Percentiles rank a stretch among this genome's conserved stretches.
Conservation (phyloP, 306 rosid species). For the Gastrolobium bilobum region DNA sequence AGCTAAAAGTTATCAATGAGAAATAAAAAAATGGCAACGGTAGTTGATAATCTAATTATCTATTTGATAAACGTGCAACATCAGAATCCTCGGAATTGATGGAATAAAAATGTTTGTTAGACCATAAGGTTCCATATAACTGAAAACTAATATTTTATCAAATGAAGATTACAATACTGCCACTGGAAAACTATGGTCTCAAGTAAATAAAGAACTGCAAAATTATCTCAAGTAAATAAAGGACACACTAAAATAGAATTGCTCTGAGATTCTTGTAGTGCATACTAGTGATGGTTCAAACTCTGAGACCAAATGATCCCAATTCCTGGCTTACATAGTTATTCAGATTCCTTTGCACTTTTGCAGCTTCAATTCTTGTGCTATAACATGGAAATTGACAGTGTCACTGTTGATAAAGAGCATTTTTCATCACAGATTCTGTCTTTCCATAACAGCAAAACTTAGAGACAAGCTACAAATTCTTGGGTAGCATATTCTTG, state of each 20-base stretch:
- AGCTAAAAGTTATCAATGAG: constrained; percentile 41
- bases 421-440: constrained; percentile 31
- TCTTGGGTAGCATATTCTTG: constrained; percentile 45
- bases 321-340: constrained; percentile 44
- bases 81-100: constrained; percentile 9
- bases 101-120: constrained; percentile 32
- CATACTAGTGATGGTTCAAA: neutral
- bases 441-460: constrained; percentile 42
- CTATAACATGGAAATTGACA: constrained; percentile 32
- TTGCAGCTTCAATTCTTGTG: constrained; percentile 29
- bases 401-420: constrained; percentile 23
- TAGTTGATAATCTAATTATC: constrained; percentile 22
- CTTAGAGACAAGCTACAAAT: constrained; percentile 42
- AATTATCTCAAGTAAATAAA: constrained; percentile 24
- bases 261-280: constrained; percentile 20
- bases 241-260: constrained; percentile 23
- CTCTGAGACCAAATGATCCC: constrained; percentile 39
- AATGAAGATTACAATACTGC: constrained; percentile 34
- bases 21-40: constrained; percentile 38
- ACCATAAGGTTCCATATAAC: constrained; percentile 23
- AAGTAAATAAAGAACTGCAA: neutral
- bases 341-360: constrained; percentile 49
- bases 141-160: constrained; percentile 34
- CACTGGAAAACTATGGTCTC: constrained; percentile 4
- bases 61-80: constrained; percentile 26